A percentile compares a stretch with the other conserved stretches of the same genome.
phyloP scores from a whole-genome alignment of 768 basidiomycete species.

The Tremella yokohamensis region DNA sequence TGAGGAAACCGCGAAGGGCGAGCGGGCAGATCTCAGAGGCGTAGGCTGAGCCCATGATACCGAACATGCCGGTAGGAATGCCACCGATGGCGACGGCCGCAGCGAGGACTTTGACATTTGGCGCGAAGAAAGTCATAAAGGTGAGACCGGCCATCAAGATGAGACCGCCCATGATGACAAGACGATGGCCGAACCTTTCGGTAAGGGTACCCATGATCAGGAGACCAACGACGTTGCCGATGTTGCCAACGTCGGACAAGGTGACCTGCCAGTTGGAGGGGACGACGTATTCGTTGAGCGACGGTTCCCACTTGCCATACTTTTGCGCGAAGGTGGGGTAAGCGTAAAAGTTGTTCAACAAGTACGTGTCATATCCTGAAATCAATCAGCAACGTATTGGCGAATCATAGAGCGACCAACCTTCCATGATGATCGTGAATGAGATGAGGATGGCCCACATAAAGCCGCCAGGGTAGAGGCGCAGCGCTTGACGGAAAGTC shows the following conservation, averaged over 20 bases:
- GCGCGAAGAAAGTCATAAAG: constrained; percentile 25
- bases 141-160: constrained; percentile 11
- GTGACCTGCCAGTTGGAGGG: constrained; percentile 45
- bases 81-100: constrained; percentile 22
- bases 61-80: constrained; percentile 39
- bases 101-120: constrained; percentile 11
- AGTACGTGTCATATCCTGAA: constrained; percentile 29
- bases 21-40: constrained; percentile 39
- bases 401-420: too few relatives aligned
- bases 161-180: constrained; percentile 11
- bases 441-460: constrained; percentile 4
- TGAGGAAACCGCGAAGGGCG: constrained; percentile 23
- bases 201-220: constrained; percentile 13
- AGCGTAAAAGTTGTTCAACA: constrained; percentile 23
- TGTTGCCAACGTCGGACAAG: constrained; percentile 33
- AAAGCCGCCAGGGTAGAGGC: not conserved
- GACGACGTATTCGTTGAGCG: constrained; percentile 12
- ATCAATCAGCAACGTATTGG: too few relatives aligned
- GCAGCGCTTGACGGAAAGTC: constrained; percentile 1
- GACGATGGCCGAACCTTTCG: constrained; percentile 21
- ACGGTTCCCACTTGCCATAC: constrained; percentile 12
- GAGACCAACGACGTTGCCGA: constrained; percentile 41
- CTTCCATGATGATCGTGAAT: constrained; percentile 34
- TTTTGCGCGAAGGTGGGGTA: constrained; percentile 21
- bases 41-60: constrained; percentile 40